A percentile compares a stretch with the other conserved stretches of the same genome.
phyloP scores from a whole-genome alignment of 352 stramenopile species.

The Peronospora farinosa region DNA sequence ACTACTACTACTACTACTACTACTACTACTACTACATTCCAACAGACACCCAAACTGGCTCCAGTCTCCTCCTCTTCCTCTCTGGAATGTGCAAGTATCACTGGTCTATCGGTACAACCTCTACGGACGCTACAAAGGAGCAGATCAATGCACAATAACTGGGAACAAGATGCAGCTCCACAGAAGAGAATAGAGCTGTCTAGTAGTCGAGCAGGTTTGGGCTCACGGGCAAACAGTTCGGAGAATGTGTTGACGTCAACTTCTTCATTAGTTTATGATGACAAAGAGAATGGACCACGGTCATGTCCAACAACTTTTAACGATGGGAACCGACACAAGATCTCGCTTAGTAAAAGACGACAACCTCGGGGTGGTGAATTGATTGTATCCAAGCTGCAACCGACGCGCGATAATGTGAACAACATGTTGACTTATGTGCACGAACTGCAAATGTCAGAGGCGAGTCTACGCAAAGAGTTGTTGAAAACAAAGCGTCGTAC shows the following conservation, averaged over 20 bases:
- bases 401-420: conserved; percentile 49
- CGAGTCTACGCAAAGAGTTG: conserved; percentile 51
- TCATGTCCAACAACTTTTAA: conserved; percentile 38
- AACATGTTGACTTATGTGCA: conserved; percentile 70
- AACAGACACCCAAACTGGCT: not conserved
- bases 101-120: conserved; percentile 15
- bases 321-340: conserved; percentile 25
- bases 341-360: conserved; percentile 24
- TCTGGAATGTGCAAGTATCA: not conserved
- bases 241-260: conserved; percentile 24
- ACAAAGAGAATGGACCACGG: conserved; percentile 34
- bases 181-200: conserved; percentile 51
- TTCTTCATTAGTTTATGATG: conserved; percentile 24
- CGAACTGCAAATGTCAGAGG: conserved; percentile 63
- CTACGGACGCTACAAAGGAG: conserved; percentile 42
- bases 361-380: conserved; percentile 30
- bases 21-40: not conserved
- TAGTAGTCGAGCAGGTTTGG: conserved; percentile 27
- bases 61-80: not conserved
- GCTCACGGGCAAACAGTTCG: conserved; percentile 28
- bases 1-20: no score
- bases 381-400: conserved; percentile 52
- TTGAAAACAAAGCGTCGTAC: conserved; percentile 45
- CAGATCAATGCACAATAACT: conserved; percentile 26
- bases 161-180: conserved; percentile 46